phyloP scores from a whole-genome alignment of 768 basidiomycete genomes.

The Leccinum subgranulosum region DNA sequence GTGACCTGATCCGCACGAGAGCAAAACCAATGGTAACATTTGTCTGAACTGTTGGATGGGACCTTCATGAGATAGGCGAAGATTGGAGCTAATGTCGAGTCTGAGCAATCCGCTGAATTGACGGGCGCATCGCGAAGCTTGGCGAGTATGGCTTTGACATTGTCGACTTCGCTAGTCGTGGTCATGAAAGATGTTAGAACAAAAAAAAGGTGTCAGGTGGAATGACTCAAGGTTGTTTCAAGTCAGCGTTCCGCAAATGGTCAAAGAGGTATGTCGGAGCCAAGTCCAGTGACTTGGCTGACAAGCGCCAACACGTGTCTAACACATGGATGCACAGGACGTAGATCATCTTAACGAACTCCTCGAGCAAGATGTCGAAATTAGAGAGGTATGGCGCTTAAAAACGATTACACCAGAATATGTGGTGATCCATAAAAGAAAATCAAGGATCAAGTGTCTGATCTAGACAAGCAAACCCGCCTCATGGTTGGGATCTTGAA shows the following conservation, averaged over 20 bases:
- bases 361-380: conserved; percentile 60
- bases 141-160: conserved; percentile 49
- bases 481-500: conserved; percentile 72
- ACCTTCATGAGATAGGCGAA: conserved; percentile 54
- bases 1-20: conserved; percentile 51
- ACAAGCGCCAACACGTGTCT: background rate
- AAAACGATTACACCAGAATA: background rate
- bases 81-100: conserved; percentile 46
- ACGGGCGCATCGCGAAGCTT: conserved; percentile 58
- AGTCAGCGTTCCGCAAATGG: conserved; percentile 15
- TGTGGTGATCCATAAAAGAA: conserved; percentile 43
- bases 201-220: background rate
- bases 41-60: conserved; percentile 35
- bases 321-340: conserved; percentile 54
- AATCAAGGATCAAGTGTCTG: conserved; percentile 73
- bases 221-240: background rate
- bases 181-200: conserved; percentile 21
- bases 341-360: conserved; percentile 55
- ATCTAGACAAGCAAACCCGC: conserved; percentile 73
- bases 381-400: conserved; percentile 53
- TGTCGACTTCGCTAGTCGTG: conserved; percentile 23
- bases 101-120: conserved; percentile 45
- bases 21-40: conserved; percentile 79
- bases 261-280: background rate
- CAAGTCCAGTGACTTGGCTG: background rate